Evolutionary conservation across 139 green algal genomes (phyloP).

Genomic region (Chlorella vulgaris): DNA sequence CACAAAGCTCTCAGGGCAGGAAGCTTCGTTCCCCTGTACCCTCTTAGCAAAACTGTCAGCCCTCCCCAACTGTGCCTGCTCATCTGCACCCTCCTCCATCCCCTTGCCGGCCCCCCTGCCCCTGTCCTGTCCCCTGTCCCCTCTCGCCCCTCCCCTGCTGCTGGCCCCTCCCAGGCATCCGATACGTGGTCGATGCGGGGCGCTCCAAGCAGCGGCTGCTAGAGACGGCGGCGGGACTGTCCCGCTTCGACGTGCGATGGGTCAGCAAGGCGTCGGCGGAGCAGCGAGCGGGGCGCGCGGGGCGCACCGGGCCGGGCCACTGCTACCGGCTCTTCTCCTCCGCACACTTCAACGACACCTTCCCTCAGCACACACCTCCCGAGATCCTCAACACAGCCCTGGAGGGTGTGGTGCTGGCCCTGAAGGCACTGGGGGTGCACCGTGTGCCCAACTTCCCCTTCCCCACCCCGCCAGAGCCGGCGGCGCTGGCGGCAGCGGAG

Average conservation of each 20-base stretch:
- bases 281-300: constrained; percentile 91
- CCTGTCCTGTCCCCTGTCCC: too few relatives aligned
- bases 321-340: constrained; percentile 74
- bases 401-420: constrained; percentile 89
- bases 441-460: constrained; percentile 94
- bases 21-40: too few relatives aligned
- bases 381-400: constrained; percentile 88
- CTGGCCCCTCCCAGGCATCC: constrained; percentile 67
- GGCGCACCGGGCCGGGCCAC: constrained; percentile 92
- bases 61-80: too few relatives aligned
- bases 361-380: constrained; percentile 77
- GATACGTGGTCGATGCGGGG: constrained; percentile 90
- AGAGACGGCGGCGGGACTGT: constrained; percentile 57
- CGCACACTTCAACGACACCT: constrained; percentile 89
- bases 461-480: constrained; percentile 77
- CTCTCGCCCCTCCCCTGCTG: not conserved
- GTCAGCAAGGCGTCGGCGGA: constrained; percentile 84
- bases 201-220: constrained; percentile 86
- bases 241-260: constrained; percentile 84
- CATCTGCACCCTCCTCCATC: not conserved
- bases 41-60: too few relatives aligned
- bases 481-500: constrained; percentile 63
- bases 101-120: not conserved
- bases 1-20: too few relatives aligned
- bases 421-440: constrained; percentile 94